phyloP scores from a whole-genome alignment of 208 protist species.

The Tetramitus jugosus region DNA sequence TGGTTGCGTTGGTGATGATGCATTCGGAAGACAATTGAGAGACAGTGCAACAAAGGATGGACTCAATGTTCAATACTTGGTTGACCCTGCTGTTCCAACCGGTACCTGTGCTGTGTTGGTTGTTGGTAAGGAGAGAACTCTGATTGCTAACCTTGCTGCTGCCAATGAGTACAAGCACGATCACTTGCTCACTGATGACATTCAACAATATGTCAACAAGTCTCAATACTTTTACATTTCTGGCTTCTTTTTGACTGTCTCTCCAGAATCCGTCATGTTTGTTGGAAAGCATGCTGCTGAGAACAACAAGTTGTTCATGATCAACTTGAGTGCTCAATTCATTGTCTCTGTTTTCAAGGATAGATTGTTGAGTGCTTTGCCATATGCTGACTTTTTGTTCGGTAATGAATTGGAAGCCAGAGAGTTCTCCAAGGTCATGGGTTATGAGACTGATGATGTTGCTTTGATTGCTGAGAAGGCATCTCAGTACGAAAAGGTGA shows the following conservation, averaged over 20 bases:
- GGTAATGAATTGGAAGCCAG: slow-evolving; percentile 89
- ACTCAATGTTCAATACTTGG: slow-evolving; percentile 64
- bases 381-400: slow-evolving; percentile 88
- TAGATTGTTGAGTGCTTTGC: slow-evolving; percentile 61
- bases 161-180: slow-evolving; percentile 84
- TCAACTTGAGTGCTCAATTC: slow-evolving; percentile 94
- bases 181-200: slow-evolving; percentile 65
- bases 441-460: slow-evolving; percentile 61
- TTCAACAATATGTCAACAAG: slow-evolving; percentile 48
- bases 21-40: slow-evolving; percentile 72
- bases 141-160: slow-evolving; percentile 92
- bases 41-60: slow-evolving; percentile 71
- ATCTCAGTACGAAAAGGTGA: slow-evolving; percentile 66
- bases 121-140: slow-evolving; percentile 75
- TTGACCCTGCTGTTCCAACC: slow-evolving; percentile 65
- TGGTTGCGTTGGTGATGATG: slow-evolving; percentile 89
- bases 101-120: slow-evolving; percentile 94
- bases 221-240: slow-evolving; percentile 77
- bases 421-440: slow-evolving; percentile 56
- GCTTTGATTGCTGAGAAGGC: slow-evolving; percentile 57
- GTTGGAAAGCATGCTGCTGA: slow-evolving; percentile 72
- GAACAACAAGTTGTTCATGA: slow-evolving; percentile 72
- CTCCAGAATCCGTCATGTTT: slow-evolving; percentile 66
- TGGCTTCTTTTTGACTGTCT: slow-evolving; percentile 90
- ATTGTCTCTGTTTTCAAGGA: slow-evolving; percentile 87